Evolutionary conservation across 257 asterid genomes (phyloP).

Genomic region (Solanum megistacrolobum): DNA sequence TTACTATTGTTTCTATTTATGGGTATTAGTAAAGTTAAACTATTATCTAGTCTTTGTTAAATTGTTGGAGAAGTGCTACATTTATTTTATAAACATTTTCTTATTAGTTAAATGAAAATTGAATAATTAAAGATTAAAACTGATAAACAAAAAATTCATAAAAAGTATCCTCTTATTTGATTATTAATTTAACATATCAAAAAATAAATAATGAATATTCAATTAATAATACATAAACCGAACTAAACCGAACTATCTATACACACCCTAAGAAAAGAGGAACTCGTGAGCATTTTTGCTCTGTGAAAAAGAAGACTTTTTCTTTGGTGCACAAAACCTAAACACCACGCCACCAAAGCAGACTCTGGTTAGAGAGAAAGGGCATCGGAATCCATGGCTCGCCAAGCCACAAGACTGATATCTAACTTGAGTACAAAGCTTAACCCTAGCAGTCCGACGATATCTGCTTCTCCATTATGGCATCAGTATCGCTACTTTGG

Average conservation of each 20-base stretch:
- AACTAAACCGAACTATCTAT: too few species aligned
- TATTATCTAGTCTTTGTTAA: background rate
- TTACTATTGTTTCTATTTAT: background rate
- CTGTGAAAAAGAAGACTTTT: background rate
- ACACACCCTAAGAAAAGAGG: background rate
- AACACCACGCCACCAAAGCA: background rate
- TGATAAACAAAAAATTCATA: too few species aligned
- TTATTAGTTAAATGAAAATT: background rate
- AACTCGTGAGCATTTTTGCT: background rate
- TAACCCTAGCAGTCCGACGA: background rate
- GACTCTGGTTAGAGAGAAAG: background rate
- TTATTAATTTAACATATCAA: too few species aligned
- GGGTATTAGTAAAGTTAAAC: background rate
- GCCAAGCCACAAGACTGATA: conserved; percentile 57
- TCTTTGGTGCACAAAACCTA: background rate
- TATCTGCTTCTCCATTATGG: conserved; percentile 11
- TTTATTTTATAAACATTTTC: too few species aligned
- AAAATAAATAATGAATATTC: too few species aligned
- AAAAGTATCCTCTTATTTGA: background rate
- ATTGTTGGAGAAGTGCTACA: too few species aligned
- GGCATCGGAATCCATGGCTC: conserved; percentile 34
- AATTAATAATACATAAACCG: too few species aligned
- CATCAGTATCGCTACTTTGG: conserved; percentile 66
- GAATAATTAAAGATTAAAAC: background rate
- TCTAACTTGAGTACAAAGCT: conserved; percentile 47